Conservation (phyloP, 805 yeast genomes). For the Kuraishia hungarica region DNA sequence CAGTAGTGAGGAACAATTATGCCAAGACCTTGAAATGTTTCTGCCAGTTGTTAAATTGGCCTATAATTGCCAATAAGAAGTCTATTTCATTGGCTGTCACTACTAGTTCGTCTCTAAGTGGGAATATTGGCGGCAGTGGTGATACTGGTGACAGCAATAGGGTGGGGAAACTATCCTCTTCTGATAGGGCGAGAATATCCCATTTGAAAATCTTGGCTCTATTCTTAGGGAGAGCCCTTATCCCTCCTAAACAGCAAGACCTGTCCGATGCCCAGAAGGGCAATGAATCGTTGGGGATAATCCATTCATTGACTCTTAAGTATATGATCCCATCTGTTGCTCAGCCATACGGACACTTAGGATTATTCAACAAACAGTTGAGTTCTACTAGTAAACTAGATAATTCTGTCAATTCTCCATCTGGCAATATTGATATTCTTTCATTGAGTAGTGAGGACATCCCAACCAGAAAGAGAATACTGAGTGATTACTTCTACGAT, state of each 20-base stretch:
- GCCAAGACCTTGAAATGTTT: conserved; percentile 59
- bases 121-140: background rate
- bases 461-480: conserved; percentile 41
- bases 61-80: conserved; percentile 21
- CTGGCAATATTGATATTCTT: conserved; percentile 25
- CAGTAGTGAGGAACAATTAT: conserved; percentile 58
- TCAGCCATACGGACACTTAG: conserved; percentile 56
- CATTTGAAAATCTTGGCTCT: conserved; percentile 32
- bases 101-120: conserved; percentile 10
- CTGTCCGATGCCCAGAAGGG: conserved; percentile 7
- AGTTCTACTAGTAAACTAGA: conserved; percentile 3
- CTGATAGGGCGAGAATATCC: conserved; percentile 26
- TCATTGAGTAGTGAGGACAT: conserved; percentile 52
- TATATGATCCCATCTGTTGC: conserved; percentile 50
- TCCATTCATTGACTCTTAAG: conserved; percentile 40
- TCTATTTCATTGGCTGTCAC: conserved; percentile 18
- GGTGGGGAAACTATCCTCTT: conserved; percentile 7
- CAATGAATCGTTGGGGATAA: conserved; percentile 9
- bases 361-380: conserved; percentile 40
- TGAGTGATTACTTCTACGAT: conserved; percentile 42
- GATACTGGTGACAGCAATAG: background rate
- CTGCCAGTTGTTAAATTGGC: conserved; percentile 73
- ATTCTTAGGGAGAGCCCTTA: conserved; percentile 17
- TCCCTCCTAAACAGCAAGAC: conserved; percentile 4
- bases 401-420: conserved; percentile 14